Base-by-base conservation (phyloP, 2,329 filamentous ascomycete genomes). In the Zalaria sp. region DNA sequence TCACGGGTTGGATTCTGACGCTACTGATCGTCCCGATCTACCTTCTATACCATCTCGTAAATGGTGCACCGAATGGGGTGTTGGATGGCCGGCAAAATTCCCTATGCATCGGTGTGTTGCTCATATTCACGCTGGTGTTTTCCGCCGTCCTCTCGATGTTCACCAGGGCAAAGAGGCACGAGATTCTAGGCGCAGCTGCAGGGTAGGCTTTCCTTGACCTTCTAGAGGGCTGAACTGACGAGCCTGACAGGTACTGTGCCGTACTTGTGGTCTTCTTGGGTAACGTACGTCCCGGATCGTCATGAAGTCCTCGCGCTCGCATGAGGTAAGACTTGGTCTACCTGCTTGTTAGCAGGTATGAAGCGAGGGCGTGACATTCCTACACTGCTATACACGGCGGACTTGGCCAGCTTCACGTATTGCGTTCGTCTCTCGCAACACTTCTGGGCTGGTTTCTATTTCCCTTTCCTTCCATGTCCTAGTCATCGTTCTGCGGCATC, bases 11-110 rank as follows among this genome's bases (percentile, higher is more conserved):
- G 27, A 52, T 58, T 2, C 34, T 54, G 6, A 25, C 46, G 3
- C 47, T 58, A 5, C 47, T 57, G 4, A 43, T 55, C 1, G 43
- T 57, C 5, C 56, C 55, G 0, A 50, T 55, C 3, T 54, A 54
- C 35, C 35, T 53, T 2, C 42, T 58, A 2, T 56, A 51, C 38
- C 51, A 51, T 34, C 43, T 57, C 6, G 46, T 50, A 2, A 48
- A 46, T 8, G 38, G 34, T 1, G 48, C 45, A 1, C 6, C 6
- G 6, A 27, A 43, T 11, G 43, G 42, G 18, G 31, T 29, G 4
- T 32, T 49, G 8, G 28, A 35, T 8, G 35, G 41, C 4, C 43
- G 43, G 4, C 46, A 46, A 5, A 49, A 53, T 9, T 46, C 40
- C 1, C 46, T 48, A 10, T 56, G 51, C 25, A 50, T 54, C 8